Evolutionary conservation across 1,139 yeast species (phyloP).

Genomic region (Pichia sp.): DNA sequence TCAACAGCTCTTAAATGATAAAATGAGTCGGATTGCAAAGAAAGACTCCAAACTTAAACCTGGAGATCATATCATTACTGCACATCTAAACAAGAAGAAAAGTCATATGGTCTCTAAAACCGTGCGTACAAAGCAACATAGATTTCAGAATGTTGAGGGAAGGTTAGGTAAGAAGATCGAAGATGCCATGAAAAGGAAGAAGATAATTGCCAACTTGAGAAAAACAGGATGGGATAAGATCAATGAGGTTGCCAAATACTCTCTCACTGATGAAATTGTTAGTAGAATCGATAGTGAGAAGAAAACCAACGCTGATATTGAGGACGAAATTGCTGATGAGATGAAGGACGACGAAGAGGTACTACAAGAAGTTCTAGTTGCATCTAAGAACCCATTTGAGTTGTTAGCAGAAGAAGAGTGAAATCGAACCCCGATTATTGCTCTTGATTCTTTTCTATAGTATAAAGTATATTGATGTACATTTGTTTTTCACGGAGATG

Average conservation of each 20-base stretch:
- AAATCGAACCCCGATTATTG: background rate
- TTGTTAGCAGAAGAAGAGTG: constrained; percentile 45
- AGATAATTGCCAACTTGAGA: constrained; percentile 52
- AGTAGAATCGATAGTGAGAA: constrained; percentile 27
- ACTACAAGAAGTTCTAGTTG: constrained; percentile 7
- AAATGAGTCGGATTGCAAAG: constrained; percentile 35
- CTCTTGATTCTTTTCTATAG: background rate
- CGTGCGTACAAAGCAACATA: constrained; percentile 35
- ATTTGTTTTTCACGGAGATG: too few relatives aligned
- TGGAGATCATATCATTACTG: constrained; percentile 26
- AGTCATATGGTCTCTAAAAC: constrained; percentile 31
- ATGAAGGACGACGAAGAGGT: constrained; percentile 25
- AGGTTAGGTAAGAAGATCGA: constrained; percentile 54
- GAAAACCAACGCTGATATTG: constrained; percentile 19
- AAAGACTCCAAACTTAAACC: constrained; percentile 26
- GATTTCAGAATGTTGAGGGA: constrained; percentile 48
- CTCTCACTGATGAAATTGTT: constrained; percentile 10
- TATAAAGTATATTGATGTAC: background rate
- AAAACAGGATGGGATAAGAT: constrained; percentile 70
- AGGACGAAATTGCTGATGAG: constrained; percentile 22
- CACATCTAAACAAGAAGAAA: constrained; percentile 19
- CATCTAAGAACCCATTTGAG: constrained; percentile 36
- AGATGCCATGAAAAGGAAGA: constrained; percentile 57
- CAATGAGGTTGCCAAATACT: constrained; percentile 31
- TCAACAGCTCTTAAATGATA: constrained; percentile 52